phyloP scores from a whole-genome alignment of 2,329 filamentous ascomycete species.

The Beauveria brongniartii region DNA sequence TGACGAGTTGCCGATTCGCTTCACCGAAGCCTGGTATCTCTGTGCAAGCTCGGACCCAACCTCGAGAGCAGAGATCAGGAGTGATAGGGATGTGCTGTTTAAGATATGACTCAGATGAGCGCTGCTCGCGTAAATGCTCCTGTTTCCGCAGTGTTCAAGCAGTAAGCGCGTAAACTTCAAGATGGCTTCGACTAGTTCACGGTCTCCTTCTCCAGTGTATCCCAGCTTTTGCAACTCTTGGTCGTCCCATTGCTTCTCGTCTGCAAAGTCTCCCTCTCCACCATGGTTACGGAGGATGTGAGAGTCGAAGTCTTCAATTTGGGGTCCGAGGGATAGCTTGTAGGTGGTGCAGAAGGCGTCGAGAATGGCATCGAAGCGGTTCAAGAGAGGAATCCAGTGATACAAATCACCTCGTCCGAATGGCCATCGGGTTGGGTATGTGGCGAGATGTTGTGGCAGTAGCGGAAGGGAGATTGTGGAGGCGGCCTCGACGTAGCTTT shows the following conservation, averaged over 20 bases:
- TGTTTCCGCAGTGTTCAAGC: slow-evolving; percentile 90
- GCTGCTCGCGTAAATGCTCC: slow-evolving; percentile 93
- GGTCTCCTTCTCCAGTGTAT: slow-evolving; percentile 68
- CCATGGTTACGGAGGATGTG: slow-evolving; percentile 54
- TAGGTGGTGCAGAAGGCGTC: slow-evolving; percentile 77
- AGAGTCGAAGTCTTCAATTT: slow-evolving; percentile 65
- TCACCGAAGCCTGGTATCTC: slow-evolving; percentile 83
- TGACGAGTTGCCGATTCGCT: slow-evolving; percentile 59
- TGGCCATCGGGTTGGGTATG: slow-evolving; percentile 85
- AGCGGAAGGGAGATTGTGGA: slow-evolving; percentile 63
- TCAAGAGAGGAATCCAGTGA: slow-evolving; percentile 93
- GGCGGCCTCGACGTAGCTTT: slow-evolving; percentile 67
- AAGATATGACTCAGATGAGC: slow-evolving; percentile 80
- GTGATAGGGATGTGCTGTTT: slow-evolving; percentile 72
- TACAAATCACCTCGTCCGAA: slow-evolving; percentile 94
- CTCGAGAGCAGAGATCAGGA: slow-evolving; percentile 71
- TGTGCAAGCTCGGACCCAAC: slow-evolving; percentile 82
- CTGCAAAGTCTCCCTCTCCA: slow-evolving; percentile 41
- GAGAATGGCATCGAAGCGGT: slow-evolving; percentile 85
- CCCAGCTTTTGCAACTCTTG: slow-evolving; percentile 49
- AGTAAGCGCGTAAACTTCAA: slow-evolving; percentile 81
- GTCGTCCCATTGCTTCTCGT: slow-evolving; percentile 36
- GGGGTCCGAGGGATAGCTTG: slow-evolving; percentile 69
- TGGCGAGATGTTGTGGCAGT: slow-evolving; percentile 66
- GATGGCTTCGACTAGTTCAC: slow-evolving; percentile 68